Evolutionary conservation across 148 eudicot genomes (phyloP), one percentile per base, ranked within the genome.

Genomic region (Amaranthus palmeri): DNA sequence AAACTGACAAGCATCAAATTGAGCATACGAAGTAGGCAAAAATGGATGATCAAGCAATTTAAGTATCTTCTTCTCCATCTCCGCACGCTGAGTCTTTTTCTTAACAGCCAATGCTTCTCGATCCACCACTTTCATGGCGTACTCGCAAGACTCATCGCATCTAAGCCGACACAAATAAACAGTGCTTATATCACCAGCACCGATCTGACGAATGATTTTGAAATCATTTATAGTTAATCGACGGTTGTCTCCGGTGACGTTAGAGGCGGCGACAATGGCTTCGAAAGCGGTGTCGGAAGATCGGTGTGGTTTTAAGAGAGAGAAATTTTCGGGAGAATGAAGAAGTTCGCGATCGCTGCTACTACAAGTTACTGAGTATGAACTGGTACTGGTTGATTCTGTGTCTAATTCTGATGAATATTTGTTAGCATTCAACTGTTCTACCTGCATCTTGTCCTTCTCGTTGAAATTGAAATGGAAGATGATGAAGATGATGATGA

Each of bases 71-170:
- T 76, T 80, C 82, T 93, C 98, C 69, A 85, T 88, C 72, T 89
- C 92, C 0, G 90, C 96, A 61, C 96, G 78, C 69, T 85, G 82
- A 0, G 79, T 72, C 73, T 91, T 91, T 25, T 85, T 91, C 86
- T 91, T 91, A 67, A 54, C 0, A 0, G 81, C 86, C 18, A 88
- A 57, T 0, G 80, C 86, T 6, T 86, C 88, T 2, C 49, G 81
- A 40, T 93, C 95, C 40, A 93, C 97, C 50, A 93, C 96, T 55
- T 93, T 93, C 97, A 93, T 88, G 1, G 98, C 97, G 54, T 83
- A 93, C 3, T 76, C 86, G 25, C 54, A 71, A 2, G 46, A 54
- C 18, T 65, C 69, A 10, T 75, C 80, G 25, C 73, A 72, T 5
- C 85, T 77, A 1, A 91, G 83, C 13, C 79, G 82, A 78, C 95